Evolutionary conservation across 1,284 basidiomycete species (phyloP).

Genomic region (Rhodotorula sp.): DNA sequence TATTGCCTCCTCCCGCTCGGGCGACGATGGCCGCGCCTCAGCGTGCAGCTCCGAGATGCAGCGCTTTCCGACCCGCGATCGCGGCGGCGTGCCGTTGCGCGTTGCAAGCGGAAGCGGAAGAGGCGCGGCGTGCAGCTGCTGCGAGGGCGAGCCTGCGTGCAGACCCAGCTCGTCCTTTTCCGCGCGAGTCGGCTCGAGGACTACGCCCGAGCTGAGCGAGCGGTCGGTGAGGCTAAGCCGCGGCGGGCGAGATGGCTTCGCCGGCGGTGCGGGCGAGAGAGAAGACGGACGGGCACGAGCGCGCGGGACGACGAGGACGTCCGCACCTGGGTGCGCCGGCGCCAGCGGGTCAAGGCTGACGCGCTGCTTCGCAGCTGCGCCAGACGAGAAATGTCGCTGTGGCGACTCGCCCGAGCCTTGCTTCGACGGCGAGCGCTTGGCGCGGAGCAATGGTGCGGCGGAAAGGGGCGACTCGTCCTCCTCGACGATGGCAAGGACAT

Average conservation of each 20-base stretch:
- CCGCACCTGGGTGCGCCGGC: not conserved
- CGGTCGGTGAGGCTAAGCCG: constrained; percentile 10
- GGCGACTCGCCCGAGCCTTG: constrained; percentile 5
- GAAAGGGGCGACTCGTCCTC: constrained; percentile 33
- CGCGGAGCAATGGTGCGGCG: not conserved
- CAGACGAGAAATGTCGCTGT: not conserved
- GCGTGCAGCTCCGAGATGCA: constrained; percentile 42
- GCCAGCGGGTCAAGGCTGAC: constrained; percentile 11
- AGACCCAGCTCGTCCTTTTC: constrained; percentile 22
- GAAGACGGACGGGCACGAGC: not conserved
- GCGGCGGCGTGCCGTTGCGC: not conserved
- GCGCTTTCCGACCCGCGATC: constrained; percentile 34
- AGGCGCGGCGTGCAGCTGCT: not conserved
- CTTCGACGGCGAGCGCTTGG: constrained; percentile 18
- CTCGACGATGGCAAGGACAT: constrained; percentile 40
- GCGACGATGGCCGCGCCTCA: constrained; percentile 10
- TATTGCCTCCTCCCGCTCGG: constrained; percentile 37
- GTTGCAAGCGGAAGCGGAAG: not conserved
- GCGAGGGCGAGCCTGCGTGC: not conserved
- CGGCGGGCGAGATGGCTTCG: not conserved
- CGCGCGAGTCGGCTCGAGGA: constrained; percentile 4
- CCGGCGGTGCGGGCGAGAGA: not conserved
- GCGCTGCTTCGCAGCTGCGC: not conserved
- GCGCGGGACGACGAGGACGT: constrained; percentile 10
- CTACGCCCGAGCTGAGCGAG: constrained; percentile 8